A percentile compares a stretch with the other conserved stretches of the same genome.
These are phyloP conservation scores for Phytophthora nicotianae DNA, from an alignment of 352 stramenopile species.

Conservation along the genomic window DNA sequence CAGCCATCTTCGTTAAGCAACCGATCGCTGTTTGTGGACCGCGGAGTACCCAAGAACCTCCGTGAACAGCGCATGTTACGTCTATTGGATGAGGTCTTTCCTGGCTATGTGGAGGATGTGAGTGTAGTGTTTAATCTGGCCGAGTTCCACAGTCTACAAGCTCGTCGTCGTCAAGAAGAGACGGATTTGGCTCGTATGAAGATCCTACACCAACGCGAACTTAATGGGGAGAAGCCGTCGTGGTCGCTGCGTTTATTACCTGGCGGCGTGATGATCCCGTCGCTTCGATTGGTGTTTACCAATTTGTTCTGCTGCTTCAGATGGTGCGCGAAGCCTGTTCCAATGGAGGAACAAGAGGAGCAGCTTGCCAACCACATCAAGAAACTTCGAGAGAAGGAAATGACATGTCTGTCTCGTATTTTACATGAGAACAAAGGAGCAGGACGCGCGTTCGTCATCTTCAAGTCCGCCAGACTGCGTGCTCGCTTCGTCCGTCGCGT, in stretches of 20 bases:
- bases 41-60: slow-evolving; percentile 74
- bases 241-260: slow-evolving; percentile 74
- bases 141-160: slow-evolving; percentile 71
- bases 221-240: slow-evolving; percentile 48
- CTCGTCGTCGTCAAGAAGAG: slow-evolving; percentile 51
- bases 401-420: slow-evolving; percentile 57
- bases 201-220: slow-evolving; percentile 50
- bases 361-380: slow-evolving; percentile 52
- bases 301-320: slow-evolving; percentile 52
- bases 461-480: slow-evolving; percentile 73
- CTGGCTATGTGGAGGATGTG: slow-evolving; percentile 80
- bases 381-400: slow-evolving; percentile 59
- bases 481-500: slow-evolving; percentile 80
- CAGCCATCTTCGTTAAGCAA: slow-evolving; percentile 75
- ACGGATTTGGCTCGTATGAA: slow-evolving; percentile 63
- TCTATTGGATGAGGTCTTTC: slow-evolving; percentile 83
- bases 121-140: slow-evolving; percentile 83
- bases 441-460: slow-evolving; percentile 82
- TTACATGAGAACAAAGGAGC: slow-evolving; percentile 74
- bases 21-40: slow-evolving; percentile 81
- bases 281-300: slow-evolving; percentile 48
- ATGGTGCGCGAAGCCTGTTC: slow-evolving; percentile 47
- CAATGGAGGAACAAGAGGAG: slow-evolving; percentile 52
- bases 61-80: slow-evolving; percentile 77
- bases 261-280: slow-evolving; percentile 76